Conservation (phyloP, 345 rosid species). For the Hibiscus syriacus region DNA sequence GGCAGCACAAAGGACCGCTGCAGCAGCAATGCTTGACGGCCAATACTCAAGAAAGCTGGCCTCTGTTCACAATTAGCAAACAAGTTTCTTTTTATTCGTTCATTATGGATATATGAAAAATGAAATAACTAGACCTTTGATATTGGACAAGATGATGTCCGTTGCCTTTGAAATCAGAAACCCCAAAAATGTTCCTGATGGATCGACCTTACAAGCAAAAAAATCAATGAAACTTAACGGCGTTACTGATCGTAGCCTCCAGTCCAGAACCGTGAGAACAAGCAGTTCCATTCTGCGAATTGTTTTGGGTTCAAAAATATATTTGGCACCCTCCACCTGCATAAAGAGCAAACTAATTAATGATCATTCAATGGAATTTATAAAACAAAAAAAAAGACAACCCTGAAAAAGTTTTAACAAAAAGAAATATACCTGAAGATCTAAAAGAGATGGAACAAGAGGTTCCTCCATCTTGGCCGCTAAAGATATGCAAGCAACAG, state of each 20-base stretch:
- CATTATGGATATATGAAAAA: not conserved
- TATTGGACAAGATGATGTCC: conserved; percentile 64
- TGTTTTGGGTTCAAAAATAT: conserved; percentile 75
- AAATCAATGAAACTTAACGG: conserved; percentile 75
- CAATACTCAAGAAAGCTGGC: conserved; percentile 75
- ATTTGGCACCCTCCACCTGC: conserved; percentile 68
- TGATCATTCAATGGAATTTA: not conserved
- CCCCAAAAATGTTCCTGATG: conserved; percentile 49
- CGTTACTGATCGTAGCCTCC: conserved; percentile 93
- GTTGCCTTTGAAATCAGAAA: conserved; percentile 62
- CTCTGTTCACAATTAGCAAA: conserved; percentile 37
- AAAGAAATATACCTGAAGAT: conserved; percentile 57
- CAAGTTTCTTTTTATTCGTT: too few species aligned
- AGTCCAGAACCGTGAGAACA: conserved; percentile 68
- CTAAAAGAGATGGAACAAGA: conserved; percentile 76
- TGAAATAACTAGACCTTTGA: conserved; percentile 45
- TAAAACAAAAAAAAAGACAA: not conserved
- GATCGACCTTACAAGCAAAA: conserved; percentile 84
- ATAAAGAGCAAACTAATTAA: not conserved
- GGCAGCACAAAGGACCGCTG: conserved; percentile 83
- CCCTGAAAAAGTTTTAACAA: not conserved
- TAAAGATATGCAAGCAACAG: conserved; percentile 85
- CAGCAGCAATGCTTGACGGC: conserved; percentile 94
- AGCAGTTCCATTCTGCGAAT: conserved; percentile 87
- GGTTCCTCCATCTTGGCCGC: conserved; percentile 99